Evolutionary conservation across 2,329 filamentous ascomycete species (phyloP), one percentile per base, ranked within the genome.

Genomic region (Chaetomiaceae sp.): DNA sequence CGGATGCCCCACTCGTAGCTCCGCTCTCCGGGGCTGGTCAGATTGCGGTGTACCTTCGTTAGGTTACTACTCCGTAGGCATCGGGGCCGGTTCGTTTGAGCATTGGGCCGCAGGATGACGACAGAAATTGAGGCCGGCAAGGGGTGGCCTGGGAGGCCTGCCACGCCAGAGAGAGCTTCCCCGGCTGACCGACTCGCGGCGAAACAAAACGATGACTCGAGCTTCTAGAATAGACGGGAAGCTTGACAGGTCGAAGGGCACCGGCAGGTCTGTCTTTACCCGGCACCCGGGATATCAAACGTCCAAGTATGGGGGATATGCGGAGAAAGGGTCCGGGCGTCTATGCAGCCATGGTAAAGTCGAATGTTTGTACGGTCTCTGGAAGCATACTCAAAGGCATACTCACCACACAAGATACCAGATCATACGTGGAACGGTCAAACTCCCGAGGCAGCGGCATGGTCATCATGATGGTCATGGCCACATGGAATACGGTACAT

Each of bases 281-380:
- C 45, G 53, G 43, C 17, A 39, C 34, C 40, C 31, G 45, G 48
- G 37, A 17, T 21, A 50, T 57, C 50, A 55, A 53, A 57, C 52
- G 16, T 16, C 17, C 13, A 40, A 40, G 40, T 37, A 38, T 48
- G 50, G 53, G 47, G 53, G 23, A 43, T 34, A 40, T 50, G 40
- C 38, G 47, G 44, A 31, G 43, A 30, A 10, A 25, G 19, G 33
- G 34, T 25, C 21, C 49, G 30, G 44, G 44, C 17, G 31, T 14
- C 40, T 37, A 51, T 52, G 50, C 53, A n/a, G n/a, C n/a, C n/a
- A n/a, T n/a, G n/a, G n/a, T n/a, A n/a, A n/a, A n/a, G n/a, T n/a
- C n/a, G n/a, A n/a, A n/a, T n/a, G n/a, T n/a, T n/a, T n/a, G n/a
- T n/a, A n/a, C n/a, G n/a, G n/a, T n/a, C n/a, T n/a, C n/a, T n/a